A percentile compares a stretch with the other conserved stretches of the same genome.
phyloP scores from a whole-genome alignment of 306 rosid genomes.

The Prunus mira region DNA sequence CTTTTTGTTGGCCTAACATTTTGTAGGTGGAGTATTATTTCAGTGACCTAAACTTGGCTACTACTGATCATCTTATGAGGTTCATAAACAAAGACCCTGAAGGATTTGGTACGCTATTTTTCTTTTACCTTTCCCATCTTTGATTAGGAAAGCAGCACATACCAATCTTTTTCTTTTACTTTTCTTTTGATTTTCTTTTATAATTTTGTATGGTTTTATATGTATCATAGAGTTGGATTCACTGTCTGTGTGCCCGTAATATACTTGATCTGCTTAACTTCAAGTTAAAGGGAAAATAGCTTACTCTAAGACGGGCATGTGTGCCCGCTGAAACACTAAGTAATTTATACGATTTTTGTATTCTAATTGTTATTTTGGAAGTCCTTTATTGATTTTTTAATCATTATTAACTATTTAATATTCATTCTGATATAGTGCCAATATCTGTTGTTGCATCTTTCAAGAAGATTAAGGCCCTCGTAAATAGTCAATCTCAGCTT shows the following conservation, averaged over 20 bases:
- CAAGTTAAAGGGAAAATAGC: background rate
- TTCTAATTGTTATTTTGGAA: slow-evolving; percentile 10
- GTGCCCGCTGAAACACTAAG: background rate
- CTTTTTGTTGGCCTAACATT: slow-evolving; percentile 14
- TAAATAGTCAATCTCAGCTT: slow-evolving; percentile 71
- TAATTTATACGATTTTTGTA: slow-evolving; percentile 11
- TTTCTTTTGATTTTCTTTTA: slow-evolving; percentile 5
- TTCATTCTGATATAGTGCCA: slow-evolving; percentile 63
- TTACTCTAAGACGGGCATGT: background rate
- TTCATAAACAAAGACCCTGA: slow-evolving; percentile 90
- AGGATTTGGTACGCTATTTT: slow-evolving; percentile 70
- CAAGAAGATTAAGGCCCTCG: slow-evolving; percentile 93
- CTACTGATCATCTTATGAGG: slow-evolving; percentile 97
- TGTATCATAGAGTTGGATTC: background rate
- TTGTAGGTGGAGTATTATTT: slow-evolving; percentile 98
- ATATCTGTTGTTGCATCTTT: slow-evolving; percentile 92
- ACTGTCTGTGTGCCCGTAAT: background rate
- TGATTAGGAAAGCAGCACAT: too few species aligned
- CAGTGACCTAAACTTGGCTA: slow-evolving; percentile 93
- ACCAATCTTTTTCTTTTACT: background rate
- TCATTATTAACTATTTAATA: slow-evolving; percentile 9
- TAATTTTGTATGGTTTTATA: background rate
- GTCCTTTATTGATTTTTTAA: background rate
- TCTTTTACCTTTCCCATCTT: background rate
- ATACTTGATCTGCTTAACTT: background rate